Percentiles rank a stretch among this genome's conserved stretches.
These are phyloP conservation scores for Biancaea sappan DNA, from an alignment of 306 rosid genomes.

Conservation along the genomic window DNA sequence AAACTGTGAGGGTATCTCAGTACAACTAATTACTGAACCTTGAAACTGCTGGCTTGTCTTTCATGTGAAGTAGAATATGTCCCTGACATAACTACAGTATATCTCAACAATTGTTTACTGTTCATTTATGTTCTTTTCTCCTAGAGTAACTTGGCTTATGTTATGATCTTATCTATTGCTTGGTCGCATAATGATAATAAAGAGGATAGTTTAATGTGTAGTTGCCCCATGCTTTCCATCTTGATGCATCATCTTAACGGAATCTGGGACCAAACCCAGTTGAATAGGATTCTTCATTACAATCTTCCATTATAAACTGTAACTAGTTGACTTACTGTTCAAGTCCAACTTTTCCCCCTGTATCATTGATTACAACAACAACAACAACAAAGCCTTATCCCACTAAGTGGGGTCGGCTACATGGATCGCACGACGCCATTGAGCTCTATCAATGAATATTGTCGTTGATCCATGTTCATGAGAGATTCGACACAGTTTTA, in stretches of 20 bases:
- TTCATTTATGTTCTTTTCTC: neutral
- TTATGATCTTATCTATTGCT: neutral
- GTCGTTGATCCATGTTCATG: too few relatives aligned
- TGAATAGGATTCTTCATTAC: neutral
- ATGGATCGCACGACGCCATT: too few relatives aligned
- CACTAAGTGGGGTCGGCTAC: too few relatives aligned
- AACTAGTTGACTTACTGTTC: neutral
- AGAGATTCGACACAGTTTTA: too few relatives aligned
- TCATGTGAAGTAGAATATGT: neutral
- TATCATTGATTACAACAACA: too few relatives aligned
- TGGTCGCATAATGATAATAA: neutral
- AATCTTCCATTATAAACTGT: neutral
- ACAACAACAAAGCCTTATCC: too few relatives aligned
- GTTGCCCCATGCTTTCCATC: neutral
- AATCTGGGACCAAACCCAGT: neutral
- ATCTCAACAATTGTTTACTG: conserved; percentile 1
- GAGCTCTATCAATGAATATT: too few relatives aligned
- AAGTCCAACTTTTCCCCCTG: too few relatives aligned
- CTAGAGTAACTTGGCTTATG: neutral
- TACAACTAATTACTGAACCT: neutral
- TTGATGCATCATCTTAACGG: neutral
- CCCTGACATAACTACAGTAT: neutral
- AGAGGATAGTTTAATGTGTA: conserved; percentile 8
- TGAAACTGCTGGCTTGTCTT: neutral
- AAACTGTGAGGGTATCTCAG: conserved; percentile 13